These are phyloP conservation scores for Phanerochaete carnosa DNA, from an alignment of 768 basidiomycete genomes.

Conservation along the genomic window DNA sequence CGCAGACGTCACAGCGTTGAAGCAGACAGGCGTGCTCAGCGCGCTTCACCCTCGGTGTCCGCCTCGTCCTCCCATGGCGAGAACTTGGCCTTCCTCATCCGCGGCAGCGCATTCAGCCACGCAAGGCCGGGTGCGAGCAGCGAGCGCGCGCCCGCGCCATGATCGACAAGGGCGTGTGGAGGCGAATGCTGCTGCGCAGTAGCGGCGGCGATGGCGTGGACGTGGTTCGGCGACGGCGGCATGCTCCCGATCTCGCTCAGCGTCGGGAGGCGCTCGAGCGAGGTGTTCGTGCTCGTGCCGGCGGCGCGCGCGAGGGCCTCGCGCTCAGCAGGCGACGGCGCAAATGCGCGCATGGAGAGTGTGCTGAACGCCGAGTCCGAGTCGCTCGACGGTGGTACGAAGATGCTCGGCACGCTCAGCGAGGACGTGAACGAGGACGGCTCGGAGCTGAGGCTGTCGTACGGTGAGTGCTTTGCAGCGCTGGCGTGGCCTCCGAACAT, in stretches of 20 bases:
- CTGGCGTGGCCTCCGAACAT: conserved; percentile 21
- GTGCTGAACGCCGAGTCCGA: conserved; percentile 30
- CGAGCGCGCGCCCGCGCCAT: neutral
- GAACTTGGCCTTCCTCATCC: conserved; percentile 63
- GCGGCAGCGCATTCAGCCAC: conserved; percentile 67
- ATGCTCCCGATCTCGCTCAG: conserved; percentile 55
- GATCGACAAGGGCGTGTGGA: conserved; percentile 22
- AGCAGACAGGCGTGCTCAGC: neutral
- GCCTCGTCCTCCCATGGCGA: conserved; percentile 85
- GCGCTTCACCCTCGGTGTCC: conserved; percentile 9
- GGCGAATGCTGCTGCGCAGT: conserved; percentile 12
- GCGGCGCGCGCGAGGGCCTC: conserved; percentile 80
- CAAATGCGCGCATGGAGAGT: conserved; percentile 73
- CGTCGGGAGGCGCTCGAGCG: conserved; percentile 75
- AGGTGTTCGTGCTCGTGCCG: conserved; percentile 69
- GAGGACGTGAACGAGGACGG: conserved; percentile 17
- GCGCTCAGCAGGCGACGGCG: conserved; percentile 84
- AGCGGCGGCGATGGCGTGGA: conserved; percentile 35
- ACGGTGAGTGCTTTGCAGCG: conserved; percentile 11
- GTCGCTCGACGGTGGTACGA: conserved; percentile 14
- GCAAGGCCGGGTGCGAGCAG: conserved; percentile 43
- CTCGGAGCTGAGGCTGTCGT: conserved; percentile 12
- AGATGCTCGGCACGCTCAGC: conserved; percentile 22
- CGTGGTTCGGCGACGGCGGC: conserved; percentile 61
- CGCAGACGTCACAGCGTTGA: neutral